Conservation (phyloP, 495 filamentous ascomycete species). For the Xylaria palmicola region DNA sequence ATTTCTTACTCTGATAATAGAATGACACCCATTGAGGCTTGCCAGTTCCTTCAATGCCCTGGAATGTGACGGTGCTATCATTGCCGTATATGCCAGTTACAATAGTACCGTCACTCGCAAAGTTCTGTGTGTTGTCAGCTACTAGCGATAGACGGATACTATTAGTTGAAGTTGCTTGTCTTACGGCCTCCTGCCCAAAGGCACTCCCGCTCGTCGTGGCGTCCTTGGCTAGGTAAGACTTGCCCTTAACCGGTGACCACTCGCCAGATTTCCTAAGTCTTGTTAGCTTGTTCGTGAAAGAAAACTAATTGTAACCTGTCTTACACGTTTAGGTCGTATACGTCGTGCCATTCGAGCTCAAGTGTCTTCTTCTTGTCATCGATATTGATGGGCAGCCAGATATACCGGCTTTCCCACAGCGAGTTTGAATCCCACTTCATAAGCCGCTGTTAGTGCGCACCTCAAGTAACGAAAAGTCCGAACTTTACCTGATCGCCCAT, state of each 20-base stretch:
- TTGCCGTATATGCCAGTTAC: slow-evolving; percentile 51
- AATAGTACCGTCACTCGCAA: slow-evolving; percentile 44
- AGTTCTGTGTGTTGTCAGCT: slow-evolving; percentile 31
- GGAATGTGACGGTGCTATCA: slow-evolving; percentile 51
- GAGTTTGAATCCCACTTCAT: slow-evolving; percentile 51
- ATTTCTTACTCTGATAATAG: slow-evolving; percentile 45
- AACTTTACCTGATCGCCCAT: slow-evolving; percentile 40
- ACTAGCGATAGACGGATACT: neutral
- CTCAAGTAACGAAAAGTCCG: neutral
- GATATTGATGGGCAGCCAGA: slow-evolving; percentile 52
- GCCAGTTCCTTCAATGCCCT: slow-evolving; percentile 46
- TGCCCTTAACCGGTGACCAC: slow-evolving; percentile 42
- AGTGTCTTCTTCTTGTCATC: slow-evolving; percentile 37
- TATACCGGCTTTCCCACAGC: slow-evolving; percentile 51
- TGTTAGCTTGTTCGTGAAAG: neutral
- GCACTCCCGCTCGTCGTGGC: slow-evolving; percentile 42
- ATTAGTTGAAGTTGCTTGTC: slow-evolving; percentile 3
- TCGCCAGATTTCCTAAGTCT: slow-evolving; percentile 42
- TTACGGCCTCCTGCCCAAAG: slow-evolving; percentile 48
- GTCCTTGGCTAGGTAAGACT: slow-evolving; percentile 38
- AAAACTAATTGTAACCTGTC: neutral
- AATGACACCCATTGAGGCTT: slow-evolving; percentile 57
- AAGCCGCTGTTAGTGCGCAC: neutral
- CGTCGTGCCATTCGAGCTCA: slow-evolving; percentile 42
- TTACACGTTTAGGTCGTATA: slow-evolving; percentile 46